Evolutionary conservation across 768 basidiomycete genomes (phyloP), one percentile per base, ranked within the genome.

Genomic region (Mrakia gelida): DNA sequence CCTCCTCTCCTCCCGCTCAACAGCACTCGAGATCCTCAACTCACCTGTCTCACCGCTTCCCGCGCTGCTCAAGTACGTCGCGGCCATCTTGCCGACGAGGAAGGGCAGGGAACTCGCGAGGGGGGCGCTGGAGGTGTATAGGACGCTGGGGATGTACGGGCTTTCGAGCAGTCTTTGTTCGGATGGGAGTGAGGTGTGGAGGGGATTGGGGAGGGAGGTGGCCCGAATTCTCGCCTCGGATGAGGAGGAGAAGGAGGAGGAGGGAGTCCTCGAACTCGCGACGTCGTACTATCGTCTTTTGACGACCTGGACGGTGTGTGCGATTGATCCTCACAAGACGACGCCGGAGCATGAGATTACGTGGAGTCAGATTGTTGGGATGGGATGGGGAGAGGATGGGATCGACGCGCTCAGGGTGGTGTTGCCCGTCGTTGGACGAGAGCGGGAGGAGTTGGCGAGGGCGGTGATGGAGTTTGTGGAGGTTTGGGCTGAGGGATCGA

Each of bases 321-420:
- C 94, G 0, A 88, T 89, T n/a, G 92, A 98, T 81, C 95, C 96
- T 9, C 96, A 98, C 82, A 87, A 87, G 75, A 95, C 94, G 10
- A 91, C 90, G 3, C 94, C 94, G 0, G 87, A 87, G 11, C 96
- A 98, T 84, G 93, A 92, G 74, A 89, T 98, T 71, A 84, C 92
- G 13, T 98, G 96, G 95, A 92, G 91, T 75, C 93, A 94, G 81
- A 86, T 96, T 15, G 84, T 86, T n/a, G 90, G 89, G 3, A 92
- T 91, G 90, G 89, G 87, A 0, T 96, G 94, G 92, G 87, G 85
- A 26, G 86, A 87, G 0, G 89, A 91, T 43, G 84, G 81, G 2
- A 3, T 81, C 9, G n/a, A 72, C 15, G 52, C 62, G 1, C n/a
- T 71, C n/a, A 28, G 56, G 41, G 34, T 7, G 38, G 28, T 71